phyloP scores from a whole-genome alignment of 2,329 filamentous ascomycete species.

The Leptographium radiaticola region DNA sequence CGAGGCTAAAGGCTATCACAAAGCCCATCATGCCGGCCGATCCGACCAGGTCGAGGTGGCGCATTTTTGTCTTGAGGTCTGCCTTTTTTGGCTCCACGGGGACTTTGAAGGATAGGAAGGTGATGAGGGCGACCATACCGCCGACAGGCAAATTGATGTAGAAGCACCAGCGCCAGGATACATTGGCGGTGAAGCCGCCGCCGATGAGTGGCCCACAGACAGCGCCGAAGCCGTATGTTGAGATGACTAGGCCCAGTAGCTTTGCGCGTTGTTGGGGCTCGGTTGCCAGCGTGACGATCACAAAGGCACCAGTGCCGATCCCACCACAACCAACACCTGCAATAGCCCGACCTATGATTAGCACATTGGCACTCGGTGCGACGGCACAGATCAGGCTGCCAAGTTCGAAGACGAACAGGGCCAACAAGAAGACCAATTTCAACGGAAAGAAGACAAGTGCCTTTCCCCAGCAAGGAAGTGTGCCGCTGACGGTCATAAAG shows the following conservation, averaged over 20 bases:
- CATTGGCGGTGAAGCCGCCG: conserved; percentile 12
- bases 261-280: not conserved
- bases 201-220: conserved; percentile 15
- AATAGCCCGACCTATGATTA: conserved; percentile 34
- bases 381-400: conserved; percentile 19
- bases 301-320: conserved; percentile 29
- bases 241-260: not conserved
- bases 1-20: conserved; percentile 24
- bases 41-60: conserved; percentile 3
- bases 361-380: conserved; percentile 27
- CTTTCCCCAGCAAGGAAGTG: not conserved
- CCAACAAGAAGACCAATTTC: conserved; percentile 25
- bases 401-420: conserved; percentile 10
- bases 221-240: conserved; percentile 14
- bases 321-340: conserved; percentile 33
- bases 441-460: conserved; percentile 21
- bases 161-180: conserved; percentile 28
- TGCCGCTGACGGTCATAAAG: conserved; percentile 28
- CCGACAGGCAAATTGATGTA: conserved; percentile 18
- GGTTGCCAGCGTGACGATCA: conserved; percentile 20
- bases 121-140: not conserved
- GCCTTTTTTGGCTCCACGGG: not conserved
- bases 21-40: conserved; percentile 5
- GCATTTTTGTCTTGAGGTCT: not conserved
- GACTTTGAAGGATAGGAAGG: not conserved